Evolutionary conservation across 2,329 filamentous ascomycete genomes (phyloP).

Genomic region (Paecilomyces sp.): DNA sequence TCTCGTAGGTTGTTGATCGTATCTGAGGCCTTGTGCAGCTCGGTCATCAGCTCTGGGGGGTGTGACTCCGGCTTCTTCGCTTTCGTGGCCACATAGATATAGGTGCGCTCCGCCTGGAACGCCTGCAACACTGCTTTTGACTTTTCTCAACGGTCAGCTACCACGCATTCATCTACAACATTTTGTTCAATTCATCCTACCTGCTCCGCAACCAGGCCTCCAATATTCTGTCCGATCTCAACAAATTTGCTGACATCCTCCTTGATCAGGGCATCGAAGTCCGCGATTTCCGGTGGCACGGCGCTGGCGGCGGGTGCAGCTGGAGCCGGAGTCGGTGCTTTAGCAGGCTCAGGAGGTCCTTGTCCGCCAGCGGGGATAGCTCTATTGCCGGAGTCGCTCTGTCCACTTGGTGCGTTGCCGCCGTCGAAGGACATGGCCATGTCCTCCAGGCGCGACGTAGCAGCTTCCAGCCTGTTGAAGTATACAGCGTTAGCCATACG

Average conservation of each 20-base stretch:
- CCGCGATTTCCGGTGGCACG: constrained; percentile 71
- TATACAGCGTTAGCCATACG: constrained; percentile 38
- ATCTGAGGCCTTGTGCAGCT: constrained; percentile 75
- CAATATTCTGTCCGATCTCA: constrained; percentile 68
- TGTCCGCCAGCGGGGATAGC: constrained; percentile 14
- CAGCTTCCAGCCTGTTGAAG: constrained; percentile 78
- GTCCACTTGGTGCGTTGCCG: constrained; percentile 37
- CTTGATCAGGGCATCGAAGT: constrained; percentile 75
- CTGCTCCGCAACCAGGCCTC: constrained; percentile 73
- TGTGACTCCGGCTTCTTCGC: constrained; percentile 83
- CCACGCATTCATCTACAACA: neutral
- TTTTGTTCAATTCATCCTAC: constrained; percentile 39
- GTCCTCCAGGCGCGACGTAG: constrained; percentile 91
- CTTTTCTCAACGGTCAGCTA: constrained; percentile 24
- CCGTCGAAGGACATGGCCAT: constrained; percentile 67
- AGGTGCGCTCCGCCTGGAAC: constrained; percentile 79
- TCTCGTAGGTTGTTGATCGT: constrained; percentile 76
- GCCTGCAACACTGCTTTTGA: constrained; percentile 53
- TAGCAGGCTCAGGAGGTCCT: constrained; percentile 17
- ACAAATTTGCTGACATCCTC: constrained; percentile 71
- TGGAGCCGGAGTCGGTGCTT: constrained; percentile 33
- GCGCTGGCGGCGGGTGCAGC: constrained; percentile 48
- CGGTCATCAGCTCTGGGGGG: constrained; percentile 69
- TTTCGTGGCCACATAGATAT: constrained; percentile 80
- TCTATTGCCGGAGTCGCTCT: neutral